phyloP scores from a whole-genome alignment of 257 asterid genomes.

The Nicotiana sylvestris region DNA sequence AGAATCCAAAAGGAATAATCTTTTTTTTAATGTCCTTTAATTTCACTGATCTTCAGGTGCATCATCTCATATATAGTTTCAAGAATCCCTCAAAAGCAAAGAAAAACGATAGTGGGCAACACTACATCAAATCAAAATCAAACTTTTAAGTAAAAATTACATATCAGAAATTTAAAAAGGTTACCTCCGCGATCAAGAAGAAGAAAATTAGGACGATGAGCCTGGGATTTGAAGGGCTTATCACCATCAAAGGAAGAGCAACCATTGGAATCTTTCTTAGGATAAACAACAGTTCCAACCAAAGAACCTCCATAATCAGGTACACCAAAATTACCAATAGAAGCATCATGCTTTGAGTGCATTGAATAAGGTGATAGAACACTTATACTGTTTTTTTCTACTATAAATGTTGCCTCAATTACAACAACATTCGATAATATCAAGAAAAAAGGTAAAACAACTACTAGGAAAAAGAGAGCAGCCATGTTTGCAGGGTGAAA shows the following conservation, averaged over 20 bases:
- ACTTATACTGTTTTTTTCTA: slow-evolving; percentile 77
- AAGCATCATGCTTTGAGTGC: slow-evolving; percentile 73
- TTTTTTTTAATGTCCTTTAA: neutral
- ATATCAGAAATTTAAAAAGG: neutral
- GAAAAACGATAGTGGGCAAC: no score
- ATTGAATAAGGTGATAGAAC: slow-evolving; percentile 49
- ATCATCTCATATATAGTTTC: neutral
- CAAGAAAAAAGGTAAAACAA: slow-evolving; percentile 7
- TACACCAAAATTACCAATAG: slow-evolving; percentile 91
- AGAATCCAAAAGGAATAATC: neutral
- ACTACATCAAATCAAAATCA: neutral
- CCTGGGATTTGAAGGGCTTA: slow-evolving; percentile 70
- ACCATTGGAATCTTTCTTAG: slow-evolving; percentile 39
- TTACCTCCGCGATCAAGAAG: slow-evolving; percentile 94
- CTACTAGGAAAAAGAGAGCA: neutral
- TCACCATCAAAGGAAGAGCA: slow-evolving; percentile 61
- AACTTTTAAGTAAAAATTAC: neutral
- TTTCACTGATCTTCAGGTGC: neutral
- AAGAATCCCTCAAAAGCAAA: neutral
- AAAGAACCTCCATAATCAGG: slow-evolving; percentile 90
- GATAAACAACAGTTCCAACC: slow-evolving; percentile 62
- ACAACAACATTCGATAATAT: slow-evolving; percentile 12
- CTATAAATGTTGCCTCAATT: slow-evolving; percentile 49
- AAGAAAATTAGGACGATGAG: slow-evolving; percentile 64
- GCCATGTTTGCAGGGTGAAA: neutral